Evolutionary conservation across 495 filamentous ascomycete species (phyloP).

Genomic region (Lasiosphaeria miniovina): DNA sequence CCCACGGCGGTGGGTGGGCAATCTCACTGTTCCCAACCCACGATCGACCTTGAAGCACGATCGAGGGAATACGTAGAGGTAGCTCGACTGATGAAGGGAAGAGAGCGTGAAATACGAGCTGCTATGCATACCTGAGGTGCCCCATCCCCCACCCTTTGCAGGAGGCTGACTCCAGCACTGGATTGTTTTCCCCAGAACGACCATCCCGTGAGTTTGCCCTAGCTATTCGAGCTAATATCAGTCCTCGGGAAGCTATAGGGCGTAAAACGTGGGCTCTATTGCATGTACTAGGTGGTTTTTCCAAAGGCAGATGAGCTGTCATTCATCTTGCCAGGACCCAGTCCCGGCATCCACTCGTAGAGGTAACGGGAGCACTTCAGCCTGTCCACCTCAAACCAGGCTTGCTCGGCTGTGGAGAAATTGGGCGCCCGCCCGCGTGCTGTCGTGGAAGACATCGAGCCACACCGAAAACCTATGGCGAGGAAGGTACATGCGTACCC

Average conservation of each 20-base stretch:
- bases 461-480: too few species aligned
- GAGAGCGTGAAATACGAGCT: not conserved
- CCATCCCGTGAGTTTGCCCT: not conserved
- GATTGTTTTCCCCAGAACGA: not conserved
- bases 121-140: not conserved
- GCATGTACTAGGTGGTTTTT: not conserved
- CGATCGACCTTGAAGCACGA: not conserved
- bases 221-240: too few species aligned
- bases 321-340: not conserved
- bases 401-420: not conserved
- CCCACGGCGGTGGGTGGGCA: not conserved
- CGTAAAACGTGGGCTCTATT: too few species aligned
- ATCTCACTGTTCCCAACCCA: not conserved
- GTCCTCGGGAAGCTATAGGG: too few species aligned
- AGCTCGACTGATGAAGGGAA: too few species aligned
- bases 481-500: too few species aligned
- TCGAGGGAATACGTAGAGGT: not conserved
- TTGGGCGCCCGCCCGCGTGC: not conserved
- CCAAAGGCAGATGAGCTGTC: not conserved
- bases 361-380: not conserved
- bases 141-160: not conserved
- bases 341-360: not conserved
- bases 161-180: not conserved
- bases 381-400: not conserved
- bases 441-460: too few species aligned